Evolutionary conservation across 2,329 filamentous ascomycete genomes (phyloP).

Genomic region (Purpureocillium takamizusanense): DNA sequence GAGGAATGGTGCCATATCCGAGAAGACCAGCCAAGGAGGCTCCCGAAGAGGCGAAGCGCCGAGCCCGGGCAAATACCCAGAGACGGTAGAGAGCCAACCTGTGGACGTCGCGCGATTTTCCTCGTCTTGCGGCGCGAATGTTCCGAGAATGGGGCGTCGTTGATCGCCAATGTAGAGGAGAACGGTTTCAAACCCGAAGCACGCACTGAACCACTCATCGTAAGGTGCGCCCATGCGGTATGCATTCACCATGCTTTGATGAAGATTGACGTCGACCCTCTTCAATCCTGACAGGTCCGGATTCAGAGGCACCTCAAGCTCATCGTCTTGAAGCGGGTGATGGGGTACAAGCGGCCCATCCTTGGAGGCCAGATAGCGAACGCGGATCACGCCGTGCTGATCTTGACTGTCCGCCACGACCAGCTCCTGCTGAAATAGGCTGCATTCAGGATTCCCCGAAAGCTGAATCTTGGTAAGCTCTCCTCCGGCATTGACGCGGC

Average conservation of each 20-base stretch:
- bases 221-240: slow-evolving; percentile 54
- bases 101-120: slow-evolving; percentile 10
- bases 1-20: slow-evolving; percentile 68
- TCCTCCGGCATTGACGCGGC: slow-evolving; percentile 36
- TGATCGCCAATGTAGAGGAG: slow-evolving; percentile 58
- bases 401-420: slow-evolving; percentile 6
- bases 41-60: slow-evolving; percentile 11
- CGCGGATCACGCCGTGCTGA: slow-evolving; percentile 26
- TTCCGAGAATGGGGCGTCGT: slow-evolving; percentile 52
- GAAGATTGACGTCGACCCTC: slow-evolving; percentile 45
- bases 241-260: slow-evolving; percentile 46
- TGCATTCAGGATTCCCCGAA: slow-evolving; percentile 45
- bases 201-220: slow-evolving; percentile 58
- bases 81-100: slow-evolving; percentile 26
- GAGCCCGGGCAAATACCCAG: slow-evolving; percentile 17
- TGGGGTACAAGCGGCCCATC: slow-evolving; percentile 27
- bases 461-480: slow-evolving; percentile 51
- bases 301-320: slow-evolving; percentile 46
- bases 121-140: slow-evolving; percentile 27
- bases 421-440: slow-evolving; percentile 55
- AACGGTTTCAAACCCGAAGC: slow-evolving; percentile 52
- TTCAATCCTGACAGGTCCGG: slow-evolving; percentile 39
- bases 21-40: slow-evolving; percentile 54
- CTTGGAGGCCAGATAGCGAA: slow-evolving; percentile 30
- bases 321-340: slow-evolving; percentile 23